Conservation (phyloP, 768 basidiomycete species). For the Kwoniella dendrophila region DNA sequence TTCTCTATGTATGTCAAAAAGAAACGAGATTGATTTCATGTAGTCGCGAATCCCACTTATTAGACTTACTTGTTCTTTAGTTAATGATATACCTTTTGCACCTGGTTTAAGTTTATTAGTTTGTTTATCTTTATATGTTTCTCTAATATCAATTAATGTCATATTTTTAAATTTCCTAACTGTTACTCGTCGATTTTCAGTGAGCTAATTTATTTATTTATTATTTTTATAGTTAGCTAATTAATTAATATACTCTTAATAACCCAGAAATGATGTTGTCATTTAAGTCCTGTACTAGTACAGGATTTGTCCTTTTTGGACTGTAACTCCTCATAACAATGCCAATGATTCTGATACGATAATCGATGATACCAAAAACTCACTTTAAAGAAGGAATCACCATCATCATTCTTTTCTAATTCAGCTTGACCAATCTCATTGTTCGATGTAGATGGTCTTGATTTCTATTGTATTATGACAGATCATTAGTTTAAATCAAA, state of each 20-base stretch:
- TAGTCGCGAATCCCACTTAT: too few relatives aligned
- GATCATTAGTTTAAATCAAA: not conserved
- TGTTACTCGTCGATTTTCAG: conserved; percentile 42
- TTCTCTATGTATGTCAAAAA: not conserved
- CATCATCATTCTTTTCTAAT: conserved; percentile 27
- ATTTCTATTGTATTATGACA: not conserved
- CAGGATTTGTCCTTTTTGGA: too few relatives aligned
- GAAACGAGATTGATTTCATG: too few relatives aligned
- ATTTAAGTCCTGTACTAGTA: not conserved
- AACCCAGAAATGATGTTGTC: not conserved
- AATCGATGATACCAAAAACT: not conserved
- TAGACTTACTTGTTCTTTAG: conserved; percentile 42
- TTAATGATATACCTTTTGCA: conserved; percentile 47
- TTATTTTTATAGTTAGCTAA: not conserved
- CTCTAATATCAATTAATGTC: conserved; percentile 52
- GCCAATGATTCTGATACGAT: too few relatives aligned
- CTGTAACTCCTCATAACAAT: too few relatives aligned
- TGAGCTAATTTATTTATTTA: conserved; percentile 27
- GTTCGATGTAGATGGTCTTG: not conserved
- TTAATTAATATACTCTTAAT: not conserved
- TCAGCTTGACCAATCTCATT: not conserved
- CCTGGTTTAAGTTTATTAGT: conserved; percentile 52
- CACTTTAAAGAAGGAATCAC: conserved; percentile 33
- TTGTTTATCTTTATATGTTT: conserved; percentile 53
- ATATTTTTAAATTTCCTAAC: conserved; percentile 47